A percentile compares a stretch with the other conserved stretches of the same genome.
These are phyloP conservation scores for Stipa capillata DNA, from an alignment of 176 grass and related monocot genomes.

Conservation along the genomic window DNA sequence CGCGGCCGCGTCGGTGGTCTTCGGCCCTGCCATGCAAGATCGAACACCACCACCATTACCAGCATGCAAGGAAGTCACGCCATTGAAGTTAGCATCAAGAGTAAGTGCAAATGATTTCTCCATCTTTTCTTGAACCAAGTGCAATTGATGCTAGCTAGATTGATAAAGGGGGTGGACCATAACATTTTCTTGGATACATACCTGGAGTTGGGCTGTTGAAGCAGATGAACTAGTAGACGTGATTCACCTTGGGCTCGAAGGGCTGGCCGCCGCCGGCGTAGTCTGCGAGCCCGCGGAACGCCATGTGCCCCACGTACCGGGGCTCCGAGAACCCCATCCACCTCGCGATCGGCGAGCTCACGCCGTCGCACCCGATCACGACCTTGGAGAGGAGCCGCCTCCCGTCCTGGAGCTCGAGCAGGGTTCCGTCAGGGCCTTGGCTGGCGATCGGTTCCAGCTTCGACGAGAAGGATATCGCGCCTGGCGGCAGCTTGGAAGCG, in stretches of 20 bases:
- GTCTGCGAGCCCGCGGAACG: slow-evolving; percentile 67
- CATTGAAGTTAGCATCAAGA: not conserved
- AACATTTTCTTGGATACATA: not conserved
- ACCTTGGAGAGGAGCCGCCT: slow-evolving; percentile 52
- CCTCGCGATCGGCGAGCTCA: slow-evolving; percentile 69
- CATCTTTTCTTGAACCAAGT: no score
- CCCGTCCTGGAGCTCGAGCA: slow-evolving; percentile 76
- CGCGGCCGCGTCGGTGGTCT: slow-evolving; percentile 32
- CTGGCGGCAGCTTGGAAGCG: slow-evolving; percentile 49
- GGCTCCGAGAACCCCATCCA: slow-evolving; percentile 96
- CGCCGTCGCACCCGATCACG: slow-evolving; percentile 78
- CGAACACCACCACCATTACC: not conserved
- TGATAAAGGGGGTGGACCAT: not conserved
- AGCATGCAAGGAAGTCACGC: not conserved
- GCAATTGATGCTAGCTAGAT: not conserved
- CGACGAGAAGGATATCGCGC: slow-evolving; percentile 68
- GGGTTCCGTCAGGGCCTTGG: slow-evolving; percentile 50
- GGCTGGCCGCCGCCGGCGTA: slow-evolving; percentile 67
- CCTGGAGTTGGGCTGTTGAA: slow-evolving; percentile 70
- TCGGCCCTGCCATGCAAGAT: slow-evolving; percentile 32
- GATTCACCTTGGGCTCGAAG: slow-evolving; percentile 71
- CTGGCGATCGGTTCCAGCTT: slow-evolving; percentile 50
- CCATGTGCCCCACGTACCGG: slow-evolving; percentile 76
- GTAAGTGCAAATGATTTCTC: no score
- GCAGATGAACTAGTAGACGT: slow-evolving; percentile 97